These are phyloP conservation scores for Ceratocystis papillata DNA, from an alignment of 2,329 filamentous ascomycete species.

Conservation along the genomic window DNA sequence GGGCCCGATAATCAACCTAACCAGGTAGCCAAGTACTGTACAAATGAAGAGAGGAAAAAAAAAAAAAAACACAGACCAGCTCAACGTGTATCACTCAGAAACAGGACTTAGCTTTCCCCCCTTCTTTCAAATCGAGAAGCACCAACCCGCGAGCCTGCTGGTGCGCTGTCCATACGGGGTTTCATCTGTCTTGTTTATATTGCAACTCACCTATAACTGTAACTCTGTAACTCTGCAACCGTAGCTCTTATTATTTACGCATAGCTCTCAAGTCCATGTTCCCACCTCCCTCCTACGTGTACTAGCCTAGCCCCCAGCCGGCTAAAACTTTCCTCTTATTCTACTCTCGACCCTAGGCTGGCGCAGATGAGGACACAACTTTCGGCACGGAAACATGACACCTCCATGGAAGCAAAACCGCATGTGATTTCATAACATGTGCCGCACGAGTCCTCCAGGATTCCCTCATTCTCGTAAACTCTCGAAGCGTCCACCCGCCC, in stretches of 20 bases:
- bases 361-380: neutral
- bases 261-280: neutral
- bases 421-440: neutral
- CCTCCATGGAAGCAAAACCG: neutral
- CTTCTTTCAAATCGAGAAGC: neutral
- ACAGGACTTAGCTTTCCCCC: neutral
- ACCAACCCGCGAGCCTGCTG: neutral
- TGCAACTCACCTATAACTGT: neutral
- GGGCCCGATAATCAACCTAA: neutral
- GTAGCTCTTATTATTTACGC: neutral
- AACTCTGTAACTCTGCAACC: neutral
- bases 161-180: neutral
- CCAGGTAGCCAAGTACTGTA: no score
- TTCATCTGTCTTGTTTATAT: slow-evolving; percentile 7
- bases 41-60: neutral
- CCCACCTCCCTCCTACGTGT: no score
- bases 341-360: neutral
- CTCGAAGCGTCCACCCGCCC: neutral
- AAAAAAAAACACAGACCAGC: neutral
- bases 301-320: no score
- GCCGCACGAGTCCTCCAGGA: neutral
- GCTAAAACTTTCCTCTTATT: neutral
- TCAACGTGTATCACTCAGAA: neutral
- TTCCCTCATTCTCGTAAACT: neutral
- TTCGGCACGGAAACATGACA: neutral